phyloP scores from a whole-genome alignment of 768 basidiomycete genomes.

The Calocybe cyanea region DNA sequence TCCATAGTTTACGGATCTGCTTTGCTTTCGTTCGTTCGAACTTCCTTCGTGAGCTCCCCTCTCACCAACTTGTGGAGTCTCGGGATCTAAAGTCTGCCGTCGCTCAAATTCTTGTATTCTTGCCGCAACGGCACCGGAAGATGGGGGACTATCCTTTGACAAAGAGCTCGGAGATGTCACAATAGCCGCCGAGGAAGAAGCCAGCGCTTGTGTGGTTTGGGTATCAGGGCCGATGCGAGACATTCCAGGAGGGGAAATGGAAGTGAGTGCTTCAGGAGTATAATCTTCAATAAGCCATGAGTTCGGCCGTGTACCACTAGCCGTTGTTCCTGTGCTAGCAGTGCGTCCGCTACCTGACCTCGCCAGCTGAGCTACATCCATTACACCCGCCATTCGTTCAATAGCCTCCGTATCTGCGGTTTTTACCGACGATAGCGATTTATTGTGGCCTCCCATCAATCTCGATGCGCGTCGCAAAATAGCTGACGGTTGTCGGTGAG shows the following conservation, averaged over 20 bases:
- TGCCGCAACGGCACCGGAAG: constrained; percentile 37
- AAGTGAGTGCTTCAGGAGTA: constrained; percentile 10
- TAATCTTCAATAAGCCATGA: constrained; percentile 8
- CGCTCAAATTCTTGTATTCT: constrained; percentile 59
- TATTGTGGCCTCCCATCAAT: constrained; percentile 35
- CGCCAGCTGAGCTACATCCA: constrained; percentile 64
- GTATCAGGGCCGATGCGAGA: constrained; percentile 8
- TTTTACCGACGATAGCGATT: constrained; percentile 51
- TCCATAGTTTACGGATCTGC: constrained; percentile 52
- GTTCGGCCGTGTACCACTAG: constrained; percentile 21
- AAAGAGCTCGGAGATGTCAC: constrained; percentile 9
- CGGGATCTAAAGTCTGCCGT: constrained; percentile 47
- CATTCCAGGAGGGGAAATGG: constrained; percentile 33
- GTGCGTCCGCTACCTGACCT: constrained; percentile 29
- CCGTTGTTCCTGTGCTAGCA: constrained; percentile 23
- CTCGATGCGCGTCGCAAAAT: constrained; percentile 11
- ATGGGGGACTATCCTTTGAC: constrained; percentile 11
- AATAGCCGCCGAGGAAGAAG: not conserved
- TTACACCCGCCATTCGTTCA: constrained; percentile 59
- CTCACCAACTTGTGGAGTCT: constrained; percentile 30
- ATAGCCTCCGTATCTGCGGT: constrained; percentile 70
- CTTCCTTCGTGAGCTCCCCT: constrained; percentile 40
- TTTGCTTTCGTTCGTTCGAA: constrained; percentile 29
- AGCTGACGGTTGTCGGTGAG: constrained; percentile 6
- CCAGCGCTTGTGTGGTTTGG: not conserved